Percentiles rank a stretch among this genome's conserved stretches.
Conservation (phyloP, 2,329 filamentous ascomycete genomes). For the Cercospora berteroae region DNA sequence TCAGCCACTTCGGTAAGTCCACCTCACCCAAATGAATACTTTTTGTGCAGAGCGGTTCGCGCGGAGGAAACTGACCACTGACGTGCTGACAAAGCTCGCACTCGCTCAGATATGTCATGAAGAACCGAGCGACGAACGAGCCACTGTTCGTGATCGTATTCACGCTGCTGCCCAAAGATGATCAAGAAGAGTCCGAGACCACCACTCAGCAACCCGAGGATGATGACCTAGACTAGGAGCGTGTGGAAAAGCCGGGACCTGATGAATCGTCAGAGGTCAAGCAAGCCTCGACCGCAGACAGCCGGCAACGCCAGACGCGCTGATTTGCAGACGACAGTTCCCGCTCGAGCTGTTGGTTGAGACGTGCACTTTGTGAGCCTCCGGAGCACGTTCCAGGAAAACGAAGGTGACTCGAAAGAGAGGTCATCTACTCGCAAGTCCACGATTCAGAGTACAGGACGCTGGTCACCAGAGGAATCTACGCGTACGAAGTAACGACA, state of each 20-base stretch:
- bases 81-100: slow-evolving; percentile 62
- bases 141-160: slow-evolving; percentile 81
- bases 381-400: background rate
- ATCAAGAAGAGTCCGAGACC: background rate
- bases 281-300: background rate
- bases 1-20: slow-evolving; percentile 67
- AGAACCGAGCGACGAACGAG: slow-evolving; percentile 70
- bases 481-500: background rate
- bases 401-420: background rate
- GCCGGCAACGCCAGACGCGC: background rate
- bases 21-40: slow-evolving; percentile 32
- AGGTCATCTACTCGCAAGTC: background rate
- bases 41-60: slow-evolving; percentile 4
- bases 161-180: slow-evolving; percentile 67
- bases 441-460: background rate
- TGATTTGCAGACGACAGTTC: background rate
- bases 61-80: slow-evolving; percentile 22
- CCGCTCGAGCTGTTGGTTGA: background rate
- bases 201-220: background rate
- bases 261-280: background rate
- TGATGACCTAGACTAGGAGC: background rate
- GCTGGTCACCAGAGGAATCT: background rate
- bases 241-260: background rate
- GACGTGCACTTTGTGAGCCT: background rate
- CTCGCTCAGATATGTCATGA: slow-evolving; percentile 85